Conservation (phyloP, 164 flowering plant genomes). For the Aristolochia californica region DNA sequence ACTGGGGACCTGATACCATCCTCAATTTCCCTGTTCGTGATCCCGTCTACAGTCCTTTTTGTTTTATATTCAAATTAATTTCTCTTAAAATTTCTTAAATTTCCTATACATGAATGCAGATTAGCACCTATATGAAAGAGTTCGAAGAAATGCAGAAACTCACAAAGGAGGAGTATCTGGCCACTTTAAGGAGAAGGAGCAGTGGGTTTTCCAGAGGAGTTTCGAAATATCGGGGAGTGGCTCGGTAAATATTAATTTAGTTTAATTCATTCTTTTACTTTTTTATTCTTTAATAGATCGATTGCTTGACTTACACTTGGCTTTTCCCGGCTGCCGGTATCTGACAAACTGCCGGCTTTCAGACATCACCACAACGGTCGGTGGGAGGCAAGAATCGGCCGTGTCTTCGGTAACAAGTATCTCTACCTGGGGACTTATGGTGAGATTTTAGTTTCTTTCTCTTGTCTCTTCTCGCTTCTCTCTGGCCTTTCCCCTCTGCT, state of each 20-base stretch:
- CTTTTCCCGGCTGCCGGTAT: constrained; percentile 1
- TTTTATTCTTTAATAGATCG: neutral
- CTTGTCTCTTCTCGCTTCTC: neutral
- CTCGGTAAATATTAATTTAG: constrained; percentile 35
- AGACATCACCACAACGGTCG: constrained; percentile 56
- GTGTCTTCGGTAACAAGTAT: constrained; percentile 43
- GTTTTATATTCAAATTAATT: neutral
- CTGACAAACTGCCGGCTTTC: constrained; percentile 13
- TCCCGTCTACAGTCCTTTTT: too few relatives aligned
- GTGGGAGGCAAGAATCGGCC: constrained; percentile 53
- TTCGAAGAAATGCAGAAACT: constrained; percentile 51
- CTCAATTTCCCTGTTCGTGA: constrained; percentile 73
- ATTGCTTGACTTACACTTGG: neutral
- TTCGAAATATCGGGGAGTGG: constrained; percentile 94
- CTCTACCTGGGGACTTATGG: constrained; percentile 43
- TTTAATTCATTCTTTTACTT: neutral
- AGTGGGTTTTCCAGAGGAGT: constrained; percentile 95
- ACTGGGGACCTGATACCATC: constrained; percentile 69
- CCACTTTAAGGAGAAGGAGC: constrained; percentile 56
- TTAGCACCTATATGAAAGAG: constrained; percentile 48
- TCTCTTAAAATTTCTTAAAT: neutral
- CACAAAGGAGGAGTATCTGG: constrained; percentile 73
- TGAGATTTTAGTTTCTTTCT: constrained; percentile 8
- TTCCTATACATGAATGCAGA: constrained; percentile 23
- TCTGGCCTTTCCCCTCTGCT: too few relatives aligned